Evolutionary conservation across 116 monocot genomes (phyloP).

Genomic region (Zostera marina): DNA sequence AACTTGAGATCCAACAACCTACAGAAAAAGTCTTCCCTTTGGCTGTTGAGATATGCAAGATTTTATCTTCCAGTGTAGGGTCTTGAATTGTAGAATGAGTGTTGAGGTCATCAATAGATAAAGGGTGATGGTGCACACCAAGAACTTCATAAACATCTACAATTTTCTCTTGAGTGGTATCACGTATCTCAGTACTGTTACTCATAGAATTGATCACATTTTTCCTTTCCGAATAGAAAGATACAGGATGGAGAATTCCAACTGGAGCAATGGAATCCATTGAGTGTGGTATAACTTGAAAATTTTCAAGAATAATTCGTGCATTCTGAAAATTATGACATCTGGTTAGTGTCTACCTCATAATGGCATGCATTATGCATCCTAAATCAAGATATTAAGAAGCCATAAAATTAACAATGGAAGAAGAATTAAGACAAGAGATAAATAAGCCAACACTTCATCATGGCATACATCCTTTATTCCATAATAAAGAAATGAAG

Average conservation of each 20-base stretch:
- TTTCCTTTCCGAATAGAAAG: constrained; percentile 61
- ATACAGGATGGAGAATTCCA: constrained; percentile 75
- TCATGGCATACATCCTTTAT: too few species aligned
- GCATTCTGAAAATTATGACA: constrained; percentile 51
- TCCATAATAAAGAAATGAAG: too few species aligned
- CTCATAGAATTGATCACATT: constrained; percentile 8
- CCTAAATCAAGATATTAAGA: neutral
- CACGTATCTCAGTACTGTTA: constrained; percentile 1
- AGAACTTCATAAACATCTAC: constrained; percentile 18
- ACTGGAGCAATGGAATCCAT: constrained; percentile 85
- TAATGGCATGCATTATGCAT: neutral
- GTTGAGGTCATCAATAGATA: constrained; percentile 12
- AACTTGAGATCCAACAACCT: constrained; percentile 53
- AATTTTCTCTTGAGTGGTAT: constrained; percentile 9
- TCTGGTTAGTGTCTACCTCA: neutral
- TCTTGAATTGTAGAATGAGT: constrained; percentile 9
- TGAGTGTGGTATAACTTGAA: constrained; percentile 62
- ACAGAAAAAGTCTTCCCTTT: constrained; percentile 46
- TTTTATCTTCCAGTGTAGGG: constrained; percentile 9
- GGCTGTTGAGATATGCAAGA: constrained; percentile 40
- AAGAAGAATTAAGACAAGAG: too few species aligned
- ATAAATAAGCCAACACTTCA: too few species aligned
- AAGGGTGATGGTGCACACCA: constrained; percentile 35
- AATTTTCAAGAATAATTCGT: constrained; percentile 71
- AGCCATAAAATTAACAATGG: too few species aligned